phyloP scores from a whole-genome alignment of 257 asterid species.

The Nicotiana otophora region DNA sequence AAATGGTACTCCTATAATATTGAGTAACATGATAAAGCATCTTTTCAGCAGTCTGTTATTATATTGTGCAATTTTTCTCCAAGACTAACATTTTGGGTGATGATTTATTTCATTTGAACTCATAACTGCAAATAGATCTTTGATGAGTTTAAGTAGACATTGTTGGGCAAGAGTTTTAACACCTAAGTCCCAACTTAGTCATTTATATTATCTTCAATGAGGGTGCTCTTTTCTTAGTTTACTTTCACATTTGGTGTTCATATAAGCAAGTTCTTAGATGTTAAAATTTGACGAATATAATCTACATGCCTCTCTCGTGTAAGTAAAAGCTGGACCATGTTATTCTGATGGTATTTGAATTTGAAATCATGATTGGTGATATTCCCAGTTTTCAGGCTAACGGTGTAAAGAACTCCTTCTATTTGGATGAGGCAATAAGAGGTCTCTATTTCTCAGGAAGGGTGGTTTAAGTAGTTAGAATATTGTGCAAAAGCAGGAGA shows the following conservation, averaged over 20 bases:
- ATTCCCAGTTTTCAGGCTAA: slow-evolving; percentile 82
- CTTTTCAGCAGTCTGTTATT: not conserved
- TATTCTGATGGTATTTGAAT: slow-evolving; percentile 11
- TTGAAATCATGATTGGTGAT: slow-evolving; percentile 36
- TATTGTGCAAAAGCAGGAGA: slow-evolving; percentile 47
- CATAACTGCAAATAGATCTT: not conserved
- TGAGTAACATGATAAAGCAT: not conserved
- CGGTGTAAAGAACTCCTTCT: slow-evolving; percentile 26
- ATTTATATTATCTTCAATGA: not conserved
- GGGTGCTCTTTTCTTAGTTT: not conserved
- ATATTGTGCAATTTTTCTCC: not conserved
- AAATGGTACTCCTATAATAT: not conserved
- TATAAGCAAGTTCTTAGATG: not conserved
- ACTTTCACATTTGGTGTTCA: not conserved
- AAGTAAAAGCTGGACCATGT: slow-evolving; percentile 17
- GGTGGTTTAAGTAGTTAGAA: slow-evolving; percentile 71
- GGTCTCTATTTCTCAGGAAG: slow-evolving; percentile 82
- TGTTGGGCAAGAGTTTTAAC: not conserved
- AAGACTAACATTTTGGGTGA: not conserved
- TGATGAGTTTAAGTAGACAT: not conserved
- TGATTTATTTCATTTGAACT: not conserved
- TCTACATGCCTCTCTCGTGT: not conserved
- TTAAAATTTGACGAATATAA: not conserved
- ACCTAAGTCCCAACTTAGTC: not conserved
- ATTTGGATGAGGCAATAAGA: slow-evolving; percentile 62